These are phyloP conservation scores for Kazachstania bromeliacearum DNA, from an alignment of 805 yeast species.

Conservation along the genomic window DNA sequence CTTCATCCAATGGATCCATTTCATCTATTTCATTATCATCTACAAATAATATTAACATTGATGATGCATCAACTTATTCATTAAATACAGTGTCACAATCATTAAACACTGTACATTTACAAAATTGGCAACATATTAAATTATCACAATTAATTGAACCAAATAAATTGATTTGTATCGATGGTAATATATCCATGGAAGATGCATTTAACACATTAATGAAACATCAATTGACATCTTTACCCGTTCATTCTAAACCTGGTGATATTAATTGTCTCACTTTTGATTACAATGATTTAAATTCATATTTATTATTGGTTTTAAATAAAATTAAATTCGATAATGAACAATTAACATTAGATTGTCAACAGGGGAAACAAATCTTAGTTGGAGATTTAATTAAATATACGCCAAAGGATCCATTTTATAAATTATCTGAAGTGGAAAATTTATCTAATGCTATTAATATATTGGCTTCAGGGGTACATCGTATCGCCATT, in stretches of 20 bases:
- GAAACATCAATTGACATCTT: slow-evolving; percentile 63
- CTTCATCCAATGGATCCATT: slow-evolving; percentile 7
- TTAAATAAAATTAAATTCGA: slow-evolving; percentile 51
- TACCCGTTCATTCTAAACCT: slow-evolving; percentile 54
- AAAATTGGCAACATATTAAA: slow-evolving; percentile 61
- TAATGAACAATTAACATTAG: slow-evolving; percentile 27
- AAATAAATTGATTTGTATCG: slow-evolving; percentile 63
- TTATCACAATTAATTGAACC: slow-evolving; percentile 66
- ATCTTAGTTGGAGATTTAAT: slow-evolving; percentile 85
- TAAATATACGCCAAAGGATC: slow-evolving; percentile 76
- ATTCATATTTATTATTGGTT: slow-evolving; percentile 72
- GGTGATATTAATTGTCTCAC: slow-evolving; percentile 59
- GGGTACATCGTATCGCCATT: slow-evolving; percentile 88
- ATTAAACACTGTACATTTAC: slow-evolving; percentile 27
- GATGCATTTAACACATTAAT: slow-evolving; percentile 74
- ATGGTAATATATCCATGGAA: slow-evolving; percentile 62
- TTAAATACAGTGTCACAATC: slow-evolving; percentile 11
- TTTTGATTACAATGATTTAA: slow-evolving; percentile 85
- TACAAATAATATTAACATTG: neutral
- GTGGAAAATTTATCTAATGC: slow-evolving; percentile 59
- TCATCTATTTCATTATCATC: slow-evolving; percentile 6
- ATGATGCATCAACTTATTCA: slow-evolving; percentile 1
- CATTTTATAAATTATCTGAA: slow-evolving; percentile 69
- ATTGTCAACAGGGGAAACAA: slow-evolving; percentile 74
- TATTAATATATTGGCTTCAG: slow-evolving; percentile 77